A percentile compares a stretch with the other conserved stretches of the same genome.
These are phyloP conservation scores for Gyrodon lividus DNA, from an alignment of 768 basidiomycete species.

Conservation along the genomic window DNA sequence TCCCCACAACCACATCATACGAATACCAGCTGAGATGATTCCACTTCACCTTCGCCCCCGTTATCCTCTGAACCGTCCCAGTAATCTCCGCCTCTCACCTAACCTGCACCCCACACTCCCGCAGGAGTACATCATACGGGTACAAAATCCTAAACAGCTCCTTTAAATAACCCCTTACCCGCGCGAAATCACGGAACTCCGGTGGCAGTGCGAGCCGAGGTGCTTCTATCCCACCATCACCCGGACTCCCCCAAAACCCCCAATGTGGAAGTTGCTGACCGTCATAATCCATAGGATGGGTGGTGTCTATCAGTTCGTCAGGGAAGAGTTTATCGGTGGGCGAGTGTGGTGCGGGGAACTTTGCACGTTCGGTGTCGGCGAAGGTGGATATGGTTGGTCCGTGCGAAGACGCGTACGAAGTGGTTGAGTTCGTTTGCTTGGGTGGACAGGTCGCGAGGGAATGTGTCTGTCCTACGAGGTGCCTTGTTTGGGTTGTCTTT, in stretches of 20 bases:
- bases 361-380: constrained; percentile 37
- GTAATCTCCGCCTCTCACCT: constrained; percentile 31
- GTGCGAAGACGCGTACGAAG: constrained; percentile 29
- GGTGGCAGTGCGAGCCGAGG: not conserved
- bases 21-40: not conserved
- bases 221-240: not conserved
- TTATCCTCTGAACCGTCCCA: not conserved
- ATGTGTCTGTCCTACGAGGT: constrained; percentile 29
- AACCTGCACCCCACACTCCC: constrained; percentile 35
- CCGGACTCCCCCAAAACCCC: not conserved
- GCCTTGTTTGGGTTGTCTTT: constrained; percentile 30
- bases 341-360: constrained; percentile 11
- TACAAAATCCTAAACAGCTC: constrained; percentile 37
- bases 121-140: constrained; percentile 35
- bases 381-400: constrained; percentile 34
- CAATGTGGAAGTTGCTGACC: not conserved
- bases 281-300: not conserved
- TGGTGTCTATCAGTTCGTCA: not conserved
- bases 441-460: constrained; percentile 21
- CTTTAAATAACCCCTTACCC: constrained; percentile 36
- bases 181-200: not conserved
- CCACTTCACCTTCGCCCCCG: too few relatives aligned
- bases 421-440: constrained; percentile 32
- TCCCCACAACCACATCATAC: not conserved
- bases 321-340: not conserved